Percentiles rank a stretch among this genome's conserved stretches.
Conservation (phyloP, 805 yeast genomes). For the Starmerella etchellsii region DNA sequence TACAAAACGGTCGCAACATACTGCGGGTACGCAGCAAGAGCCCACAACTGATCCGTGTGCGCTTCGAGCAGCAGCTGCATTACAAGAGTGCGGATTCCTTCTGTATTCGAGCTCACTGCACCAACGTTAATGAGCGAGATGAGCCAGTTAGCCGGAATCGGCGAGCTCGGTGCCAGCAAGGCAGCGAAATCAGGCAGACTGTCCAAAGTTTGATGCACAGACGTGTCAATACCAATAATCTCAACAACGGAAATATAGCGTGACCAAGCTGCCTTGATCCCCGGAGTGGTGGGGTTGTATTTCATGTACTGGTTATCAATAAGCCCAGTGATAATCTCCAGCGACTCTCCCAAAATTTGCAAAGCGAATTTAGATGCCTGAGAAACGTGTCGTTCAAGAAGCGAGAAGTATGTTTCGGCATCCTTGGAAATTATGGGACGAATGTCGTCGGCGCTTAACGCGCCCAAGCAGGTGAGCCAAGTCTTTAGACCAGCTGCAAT, state of each 20-base stretch:
- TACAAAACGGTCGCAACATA: conserved; percentile 36
- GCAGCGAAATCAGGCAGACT: conserved; percentile 50
- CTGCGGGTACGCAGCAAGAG: conserved; percentile 34
- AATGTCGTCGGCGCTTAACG: not conserved
- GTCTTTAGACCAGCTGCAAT: conserved; percentile 9
- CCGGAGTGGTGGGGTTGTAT: conserved; percentile 30
- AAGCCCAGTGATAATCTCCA: conserved; percentile 29
- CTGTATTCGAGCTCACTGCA: conserved; percentile 53
- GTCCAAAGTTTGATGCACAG: conserved; percentile 74
- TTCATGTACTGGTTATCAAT: conserved; percentile 31
- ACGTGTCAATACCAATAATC: conserved; percentile 70
- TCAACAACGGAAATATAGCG: conserved; percentile 64
- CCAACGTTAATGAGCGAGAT: conserved; percentile 64
- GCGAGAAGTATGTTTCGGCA: conserved; percentile 4
- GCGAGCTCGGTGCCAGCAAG: conserved; percentile 38
- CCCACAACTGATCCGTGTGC: conserved; percentile 33
- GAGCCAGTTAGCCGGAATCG: conserved; percentile 59
- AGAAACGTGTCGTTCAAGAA: conserved; percentile 4
- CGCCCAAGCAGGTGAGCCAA: conserved; percentile 11
- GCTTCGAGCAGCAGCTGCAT: conserved; percentile 44
- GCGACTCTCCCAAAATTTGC: conserved; percentile 49
- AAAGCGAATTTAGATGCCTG: conserved; percentile 40
- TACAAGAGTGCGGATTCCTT: conserved; percentile 56
- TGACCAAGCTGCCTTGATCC: conserved; percentile 45
- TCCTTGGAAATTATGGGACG: not conserved